A percentile compares a stretch with the other conserved stretches of the same genome.
These are phyloP conservation scores for Lophiostoma macrostomum DNA, from an alignment of 495 filamentous ascomycete genomes.

Conservation along the genomic window DNA sequence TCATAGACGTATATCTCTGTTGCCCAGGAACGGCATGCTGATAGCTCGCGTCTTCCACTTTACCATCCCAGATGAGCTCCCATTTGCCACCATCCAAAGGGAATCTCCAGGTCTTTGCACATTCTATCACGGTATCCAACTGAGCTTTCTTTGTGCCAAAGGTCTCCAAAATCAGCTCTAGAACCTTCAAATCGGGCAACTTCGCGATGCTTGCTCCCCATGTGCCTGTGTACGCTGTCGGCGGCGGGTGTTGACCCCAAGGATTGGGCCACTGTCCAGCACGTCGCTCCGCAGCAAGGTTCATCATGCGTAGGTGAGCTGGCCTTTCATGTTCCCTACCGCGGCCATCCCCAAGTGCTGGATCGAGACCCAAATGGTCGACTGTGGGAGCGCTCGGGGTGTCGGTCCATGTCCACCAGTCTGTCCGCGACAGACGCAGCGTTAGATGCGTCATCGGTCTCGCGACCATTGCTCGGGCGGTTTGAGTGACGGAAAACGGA, in stretches of 20 bases:
- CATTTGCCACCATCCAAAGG: conserved; percentile 3
- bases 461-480: conserved; percentile 12
- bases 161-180: conserved; percentile 21
- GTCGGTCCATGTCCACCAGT: conserved; percentile 26
- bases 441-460: conserved; percentile 20
- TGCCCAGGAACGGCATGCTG: no score
- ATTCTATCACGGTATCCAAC: conserved; percentile 24
- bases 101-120: conserved; percentile 29
- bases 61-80: conserved; percentile 23
- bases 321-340: not conserved
- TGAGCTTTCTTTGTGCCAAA: conserved; percentile 21
- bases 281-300: not conserved
- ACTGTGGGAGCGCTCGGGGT: not conserved
- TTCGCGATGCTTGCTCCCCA: conserved; percentile 10
- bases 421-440: conserved; percentile 17
- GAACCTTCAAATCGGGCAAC: conserved; percentile 10
- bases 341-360: not conserved
- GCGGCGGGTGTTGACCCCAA: no score
- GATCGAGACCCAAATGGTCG: conserved; percentile 18
- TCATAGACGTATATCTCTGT: no score
- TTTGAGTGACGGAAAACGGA: no score
- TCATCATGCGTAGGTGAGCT: not conserved
- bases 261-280: not conserved
- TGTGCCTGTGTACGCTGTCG: not conserved
- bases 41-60: conserved; percentile 17